Evolutionary conservation across 2,329 filamentous ascomycete species (phyloP).

Genomic region (Diplodia corticola): DNA sequence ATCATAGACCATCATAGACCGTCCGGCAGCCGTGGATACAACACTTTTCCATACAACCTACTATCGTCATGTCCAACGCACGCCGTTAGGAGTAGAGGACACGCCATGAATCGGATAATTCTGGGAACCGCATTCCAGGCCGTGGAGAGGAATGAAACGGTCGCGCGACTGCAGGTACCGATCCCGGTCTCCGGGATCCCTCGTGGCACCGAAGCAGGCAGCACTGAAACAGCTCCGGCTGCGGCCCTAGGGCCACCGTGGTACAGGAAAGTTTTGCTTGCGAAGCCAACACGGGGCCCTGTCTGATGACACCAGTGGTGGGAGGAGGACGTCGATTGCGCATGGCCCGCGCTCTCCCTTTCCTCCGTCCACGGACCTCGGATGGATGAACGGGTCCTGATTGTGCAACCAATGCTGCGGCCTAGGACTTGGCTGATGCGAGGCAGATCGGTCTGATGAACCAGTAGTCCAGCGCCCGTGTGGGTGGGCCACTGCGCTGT

Average conservation of each 20-base stretch:
- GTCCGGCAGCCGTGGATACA: not conserved
- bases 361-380: not conserved
- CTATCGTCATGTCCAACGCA: not conserved
- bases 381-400: not conserved
- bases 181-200: constrained; percentile 3
- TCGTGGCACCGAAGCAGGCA: constrained; percentile 10
- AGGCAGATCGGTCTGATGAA: no score
- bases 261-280: not conserved
- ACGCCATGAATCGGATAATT: not conserved
- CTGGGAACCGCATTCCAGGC: not conserved
- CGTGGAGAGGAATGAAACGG: constrained; percentile 9
- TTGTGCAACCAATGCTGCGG: not conserved
- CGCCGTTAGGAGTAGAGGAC: not conserved
- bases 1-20: not conserved
- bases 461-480: not conserved
- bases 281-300: not conserved
- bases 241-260: not conserved
- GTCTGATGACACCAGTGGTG: not conserved
- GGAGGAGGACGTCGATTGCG: no score
- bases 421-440: not conserved
- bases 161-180: constrained; percentile 6
- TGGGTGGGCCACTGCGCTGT: no score
- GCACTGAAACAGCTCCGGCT: not conserved
- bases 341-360: not conserved
- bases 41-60: not conserved